phyloP scores from a whole-genome alignment of 75 land plant species.

The Ceratopteris richardii region DNA sequence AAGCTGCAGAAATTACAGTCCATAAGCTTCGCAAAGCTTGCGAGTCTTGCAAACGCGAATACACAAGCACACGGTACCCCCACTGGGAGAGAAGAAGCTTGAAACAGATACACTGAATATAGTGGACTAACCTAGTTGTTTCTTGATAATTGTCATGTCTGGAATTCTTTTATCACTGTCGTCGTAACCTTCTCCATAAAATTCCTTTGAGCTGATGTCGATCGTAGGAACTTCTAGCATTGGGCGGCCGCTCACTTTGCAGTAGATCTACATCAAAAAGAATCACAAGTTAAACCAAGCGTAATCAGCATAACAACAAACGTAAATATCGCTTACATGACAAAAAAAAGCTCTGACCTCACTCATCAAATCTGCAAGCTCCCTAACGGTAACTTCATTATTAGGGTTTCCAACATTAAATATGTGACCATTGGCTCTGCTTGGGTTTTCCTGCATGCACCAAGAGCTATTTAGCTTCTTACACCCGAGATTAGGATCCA shows the following conservation, averaged over 20 bases:
- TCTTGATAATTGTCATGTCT: conserved; percentile 94
- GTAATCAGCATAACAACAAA: neutral
- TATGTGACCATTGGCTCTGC: conserved; percentile 88
- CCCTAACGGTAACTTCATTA: conserved; percentile 85
- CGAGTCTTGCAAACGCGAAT: too few relatives aligned
- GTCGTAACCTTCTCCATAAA: conserved; percentile 97
- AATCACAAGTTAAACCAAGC: conserved; percentile 1
- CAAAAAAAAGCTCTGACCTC: conserved; percentile 29
- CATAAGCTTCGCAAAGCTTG: too few relatives aligned
- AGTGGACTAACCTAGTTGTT: conserved; percentile 62
- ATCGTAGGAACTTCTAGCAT: conserved; percentile 59
- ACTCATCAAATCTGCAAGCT: conserved; percentile 92
- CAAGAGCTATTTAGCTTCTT: too few relatives aligned
- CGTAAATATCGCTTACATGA: neutral
- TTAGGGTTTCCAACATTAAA: conserved; percentile 97
- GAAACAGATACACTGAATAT: neutral
- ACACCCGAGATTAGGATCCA: too few relatives aligned
- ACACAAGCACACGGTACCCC: too few relatives aligned
- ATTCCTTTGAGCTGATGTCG: conserved; percentile 90
- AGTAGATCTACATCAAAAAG: conserved; percentile 43
- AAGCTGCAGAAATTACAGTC: too few relatives aligned
- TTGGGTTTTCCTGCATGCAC: conserved; percentile 70
- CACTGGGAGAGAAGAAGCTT: too few relatives aligned
- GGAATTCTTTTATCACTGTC: conserved; percentile 98
- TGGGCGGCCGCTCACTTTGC: conserved; percentile 79